A percentile compares a stretch with the other conserved stretches of the same genome.
These are phyloP conservation scores for Exserohilum rostratum DNA, from an alignment of 2,329 filamentous ascomycete genomes.

Conservation along the genomic window DNA sequence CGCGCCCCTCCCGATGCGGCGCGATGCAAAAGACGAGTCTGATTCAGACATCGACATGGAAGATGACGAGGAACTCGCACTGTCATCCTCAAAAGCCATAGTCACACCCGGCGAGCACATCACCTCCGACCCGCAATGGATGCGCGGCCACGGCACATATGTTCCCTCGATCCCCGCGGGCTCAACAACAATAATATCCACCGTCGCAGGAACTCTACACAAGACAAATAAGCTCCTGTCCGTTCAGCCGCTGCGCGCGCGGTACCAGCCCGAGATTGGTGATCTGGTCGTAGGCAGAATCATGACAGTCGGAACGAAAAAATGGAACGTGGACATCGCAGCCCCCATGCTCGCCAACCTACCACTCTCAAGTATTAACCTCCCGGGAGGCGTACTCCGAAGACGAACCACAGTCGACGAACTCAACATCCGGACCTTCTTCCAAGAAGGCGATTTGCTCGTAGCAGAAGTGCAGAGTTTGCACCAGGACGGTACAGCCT, in stretches of 20 bases:
- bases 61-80: slow-evolving; percentile 48
- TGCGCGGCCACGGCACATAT: slow-evolving; percentile 95
- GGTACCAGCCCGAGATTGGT: slow-evolving; percentile 94
- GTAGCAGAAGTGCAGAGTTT: slow-evolving; percentile 94
- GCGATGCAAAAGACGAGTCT: slow-evolving; percentile 50
- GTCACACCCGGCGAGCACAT: slow-evolving; percentile 89
- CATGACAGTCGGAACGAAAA: slow-evolving; percentile 87
- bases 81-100: slow-evolving; percentile 56
- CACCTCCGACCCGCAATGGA: slow-evolving; percentile 94
- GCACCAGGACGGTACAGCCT: slow-evolving; percentile 82
- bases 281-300: slow-evolving; percentile 94
- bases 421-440: slow-evolving; percentile 96
- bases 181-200: slow-evolving; percentile 77
- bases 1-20: slow-evolving; percentile 35
- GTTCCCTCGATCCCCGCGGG: slow-evolving; percentile 56
- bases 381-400: slow-evolving; percentile 89
- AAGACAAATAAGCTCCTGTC: slow-evolving; percentile 98
- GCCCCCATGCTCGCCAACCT: slow-evolving; percentile 84
- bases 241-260: slow-evolving; percentile 84
- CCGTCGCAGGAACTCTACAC: slow-evolving; percentile 85
- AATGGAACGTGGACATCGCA: slow-evolving; percentile 95
- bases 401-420: slow-evolving; percentile 95
- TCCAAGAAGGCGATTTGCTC: slow-evolving; percentile 90
- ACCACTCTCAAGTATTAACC: slow-evolving; percentile 87
- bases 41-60: slow-evolving; percentile 58